phyloP scores from a whole-genome alignment of 768 basidiomycete species.

The Paxillus ammoniavirescens region DNA sequence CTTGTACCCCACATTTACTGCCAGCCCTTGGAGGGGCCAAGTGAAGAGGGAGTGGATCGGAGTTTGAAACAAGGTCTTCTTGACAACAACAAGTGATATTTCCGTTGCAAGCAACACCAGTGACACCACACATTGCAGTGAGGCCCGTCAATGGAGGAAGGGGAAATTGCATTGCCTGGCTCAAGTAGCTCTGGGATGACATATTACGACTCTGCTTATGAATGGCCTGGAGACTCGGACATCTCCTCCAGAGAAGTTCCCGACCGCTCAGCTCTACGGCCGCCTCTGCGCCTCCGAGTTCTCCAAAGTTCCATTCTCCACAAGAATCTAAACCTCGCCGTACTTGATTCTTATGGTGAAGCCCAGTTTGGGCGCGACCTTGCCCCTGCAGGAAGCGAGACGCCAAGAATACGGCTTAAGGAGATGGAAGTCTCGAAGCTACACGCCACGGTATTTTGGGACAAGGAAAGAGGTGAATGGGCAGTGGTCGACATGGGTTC shows the following conservation, averaged over 20 bases:
- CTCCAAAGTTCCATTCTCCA: constrained; percentile 46
- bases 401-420: constrained; percentile 69
- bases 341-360: constrained; percentile 62
- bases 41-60: constrained; percentile 1
- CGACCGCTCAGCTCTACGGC: constrained; percentile 6
- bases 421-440: constrained; percentile 84
- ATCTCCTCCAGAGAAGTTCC: constrained; percentile 15
- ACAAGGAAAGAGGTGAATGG: constrained; percentile 58
- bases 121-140: background rate
- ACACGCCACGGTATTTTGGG: constrained; percentile 77
- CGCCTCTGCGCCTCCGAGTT: constrained; percentile 38
- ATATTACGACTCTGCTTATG: constrained; percentile 50
- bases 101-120: too few species aligned
- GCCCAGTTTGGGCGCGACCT: constrained; percentile 75
- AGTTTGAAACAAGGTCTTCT: constrained; percentile 7
- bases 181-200: background rate
- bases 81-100: too few species aligned
- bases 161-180: constrained; percentile 4
- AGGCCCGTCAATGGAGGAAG: constrained; percentile 10
- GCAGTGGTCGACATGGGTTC: constrained; percentile 82
- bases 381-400: constrained; percentile 46
- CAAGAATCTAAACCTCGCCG: constrained; percentile 47
- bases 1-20: background rate
- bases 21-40: background rate
- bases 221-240: constrained; percentile 53